Evolutionary conservation across 192 early-diverging fungal genomes (phyloP), one percentile per base, ranked within the genome.

Genomic region (Dissophora ornata): DNA sequence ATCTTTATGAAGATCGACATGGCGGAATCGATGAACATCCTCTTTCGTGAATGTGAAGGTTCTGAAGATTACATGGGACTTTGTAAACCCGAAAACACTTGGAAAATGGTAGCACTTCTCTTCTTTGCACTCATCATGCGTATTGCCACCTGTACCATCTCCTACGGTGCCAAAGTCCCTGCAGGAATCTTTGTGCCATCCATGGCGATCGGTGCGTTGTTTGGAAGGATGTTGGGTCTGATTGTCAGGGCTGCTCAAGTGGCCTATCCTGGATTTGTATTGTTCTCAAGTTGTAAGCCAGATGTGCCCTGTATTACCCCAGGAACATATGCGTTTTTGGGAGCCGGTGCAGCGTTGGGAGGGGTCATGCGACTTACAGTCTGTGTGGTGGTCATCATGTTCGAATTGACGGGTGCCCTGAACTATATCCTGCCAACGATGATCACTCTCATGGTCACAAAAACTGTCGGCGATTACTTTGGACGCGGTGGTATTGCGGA

Each of bases 381-480:
- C 4, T 91, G 91, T 24, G 82, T 96, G 21, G 95, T 96, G 0
- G 97, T 99, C 11, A 98, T 99, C 75, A 97, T 98, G 95, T 99
- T 98, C 81, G 98, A 99, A 71, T 81, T 99, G 58, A 99, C 98
- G 0, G 96, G 96, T 18, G 94, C 97, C 2, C 80, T 99, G 24
- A 93, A 92, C 15, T 99, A 97, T 71, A 87, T 92, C 46, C 82
- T 97, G 34, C 90, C 90, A 1, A 90, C 88, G 2, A 88, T 91
- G 84, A 90, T 94, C 57, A 89, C 90, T 25, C 82, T 94, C 19
- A 89, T 94, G 86, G 87, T 93, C 9, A 91, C 92, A 10, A 88
- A 90, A 40, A 82, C 89, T 34, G 86, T 93, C 8, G 92, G 89
- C 34, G 94, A 94, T 59, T 81, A 84, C 46, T 88, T 94, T 67